phyloP scores from a whole-genome alignment of 805 yeast genomes.

The Metschnikowia sp. region DNA sequence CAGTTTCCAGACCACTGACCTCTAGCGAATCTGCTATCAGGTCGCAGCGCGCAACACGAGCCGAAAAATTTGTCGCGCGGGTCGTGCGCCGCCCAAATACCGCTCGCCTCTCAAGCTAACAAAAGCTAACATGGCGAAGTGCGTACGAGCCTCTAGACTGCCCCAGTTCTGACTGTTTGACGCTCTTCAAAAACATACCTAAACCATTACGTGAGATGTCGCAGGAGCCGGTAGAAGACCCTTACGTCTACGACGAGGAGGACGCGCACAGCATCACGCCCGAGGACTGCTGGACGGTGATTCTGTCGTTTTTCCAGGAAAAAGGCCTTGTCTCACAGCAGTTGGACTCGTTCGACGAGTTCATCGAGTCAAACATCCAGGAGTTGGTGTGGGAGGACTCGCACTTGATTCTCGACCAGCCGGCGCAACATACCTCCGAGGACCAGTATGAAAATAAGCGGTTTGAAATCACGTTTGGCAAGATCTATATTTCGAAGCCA shows the following conservation, averaged over 20 bases:
- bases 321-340: constrained; percentile 98
- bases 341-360: constrained; percentile 96
- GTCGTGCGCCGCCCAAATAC: constrained; percentile 10
- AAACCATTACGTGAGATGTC: constrained; percentile 11
- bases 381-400: constrained; percentile 96
- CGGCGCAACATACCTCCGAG: constrained; percentile 95
- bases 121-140: background rate
- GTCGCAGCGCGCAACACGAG: no score
- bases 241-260: constrained; percentile 64
- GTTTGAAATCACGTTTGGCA: constrained; percentile 96
- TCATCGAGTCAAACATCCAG: constrained; percentile 93
- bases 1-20: no score
- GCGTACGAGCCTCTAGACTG: background rate
- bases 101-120: constrained; percentile 1
- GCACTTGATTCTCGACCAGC: constrained; percentile 90
- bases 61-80: background rate
- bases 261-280: constrained; percentile 71
- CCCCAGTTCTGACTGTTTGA: constrained; percentile 2
- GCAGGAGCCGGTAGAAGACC: constrained; percentile 44
- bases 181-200: background rate
- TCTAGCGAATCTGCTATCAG: no score
- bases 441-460: constrained; percentile 86
- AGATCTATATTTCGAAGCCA: constrained; percentile 93
- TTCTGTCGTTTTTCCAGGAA: constrained; percentile 91
- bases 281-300: constrained; percentile 99